These are phyloP conservation scores for Hymenoscyphus scutula DNA, from an alignment of 2,329 filamentous ascomycete genomes.

Conservation along the genomic window DNA sequence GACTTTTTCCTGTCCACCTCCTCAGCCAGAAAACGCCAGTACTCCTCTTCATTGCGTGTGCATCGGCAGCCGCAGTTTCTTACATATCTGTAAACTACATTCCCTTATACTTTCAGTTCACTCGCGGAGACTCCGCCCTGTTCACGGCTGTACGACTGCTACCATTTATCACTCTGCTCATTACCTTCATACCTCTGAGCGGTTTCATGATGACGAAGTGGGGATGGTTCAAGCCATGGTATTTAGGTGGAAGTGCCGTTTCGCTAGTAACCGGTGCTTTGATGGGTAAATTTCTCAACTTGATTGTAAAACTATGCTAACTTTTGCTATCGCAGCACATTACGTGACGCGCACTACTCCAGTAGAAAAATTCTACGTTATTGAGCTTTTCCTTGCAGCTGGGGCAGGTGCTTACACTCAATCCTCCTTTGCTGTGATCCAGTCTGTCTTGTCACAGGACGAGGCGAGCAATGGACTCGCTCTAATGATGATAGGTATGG, in stretches of 20 bases:
- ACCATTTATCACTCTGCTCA: slow-evolving; percentile 41
- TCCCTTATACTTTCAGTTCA: too few relatives aligned
- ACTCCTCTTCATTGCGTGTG: slow-evolving; percentile 36
- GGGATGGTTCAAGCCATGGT: slow-evolving; percentile 30
- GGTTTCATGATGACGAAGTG: slow-evolving; percentile 41
- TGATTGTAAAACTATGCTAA: slow-evolving; percentile 31
- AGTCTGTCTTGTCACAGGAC: too few relatives aligned
- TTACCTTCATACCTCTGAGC: slow-evolving; percentile 39
- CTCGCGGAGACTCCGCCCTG: slow-evolving; percentile 38
- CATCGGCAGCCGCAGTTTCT: slow-evolving; percentile 34
- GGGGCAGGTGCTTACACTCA: too few relatives aligned
- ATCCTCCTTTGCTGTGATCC: too few relatives aligned
- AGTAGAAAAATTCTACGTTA: slow-evolving; percentile 14
- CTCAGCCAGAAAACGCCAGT: slow-evolving; percentile 35
- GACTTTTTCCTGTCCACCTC: slow-evolving; percentile 48
- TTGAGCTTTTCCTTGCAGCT: too few relatives aligned
- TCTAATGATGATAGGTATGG: background rate
- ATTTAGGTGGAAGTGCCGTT: background rate
- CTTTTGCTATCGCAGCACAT: slow-evolving; percentile 28
- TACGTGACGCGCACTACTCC: slow-evolving; percentile 20
- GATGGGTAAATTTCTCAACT: slow-evolving; percentile 12
- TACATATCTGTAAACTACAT: slow-evolving; percentile 49
- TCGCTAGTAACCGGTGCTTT: slow-evolving; percentile 2
- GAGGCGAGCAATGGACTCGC: too few relatives aligned
- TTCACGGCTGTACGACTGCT: slow-evolving; percentile 40